phyloP scores from a whole-genome alignment of 352 stramenopile genomes.

The Phytophthora cactorum region DNA sequence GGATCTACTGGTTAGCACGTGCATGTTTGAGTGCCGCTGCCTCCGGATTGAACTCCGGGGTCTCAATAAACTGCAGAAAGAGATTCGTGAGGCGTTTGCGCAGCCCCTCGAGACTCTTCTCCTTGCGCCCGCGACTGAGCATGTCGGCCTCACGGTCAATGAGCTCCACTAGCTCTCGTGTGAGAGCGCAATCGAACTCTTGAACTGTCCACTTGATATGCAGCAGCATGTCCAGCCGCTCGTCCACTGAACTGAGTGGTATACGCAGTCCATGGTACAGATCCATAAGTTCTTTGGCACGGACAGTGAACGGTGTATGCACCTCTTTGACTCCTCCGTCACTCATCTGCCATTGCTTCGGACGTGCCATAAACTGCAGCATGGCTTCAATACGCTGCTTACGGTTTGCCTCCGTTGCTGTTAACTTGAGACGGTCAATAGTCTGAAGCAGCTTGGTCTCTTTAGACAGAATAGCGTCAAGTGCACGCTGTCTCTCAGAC shows the following conservation, averaged over 20 bases:
- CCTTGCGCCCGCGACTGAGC: conserved; percentile 83
- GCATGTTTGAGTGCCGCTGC: conserved; percentile 62
- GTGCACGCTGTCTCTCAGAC: conserved; percentile 44
- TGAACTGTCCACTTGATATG: conserved; percentile 94
- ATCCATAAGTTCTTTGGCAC: conserved; percentile 90
- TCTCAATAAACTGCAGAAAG: conserved; percentile 94
- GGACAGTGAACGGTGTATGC: conserved; percentile 89
- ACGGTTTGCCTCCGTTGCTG: conserved; percentile 77
- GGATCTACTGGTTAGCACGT: background rate
- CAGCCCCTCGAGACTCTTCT: conserved; percentile 84
- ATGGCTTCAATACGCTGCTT: conserved; percentile 89
- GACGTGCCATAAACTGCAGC: conserved; percentile 87
- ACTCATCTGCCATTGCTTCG: conserved; percentile 94
- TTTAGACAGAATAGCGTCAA: conserved; percentile 74
- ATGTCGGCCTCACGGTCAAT: conserved; percentile 95
- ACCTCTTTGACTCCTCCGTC: conserved; percentile 90
- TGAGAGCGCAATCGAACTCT: conserved; percentile 92
- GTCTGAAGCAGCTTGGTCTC: conserved; percentile 89
- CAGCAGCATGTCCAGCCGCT: conserved; percentile 91
- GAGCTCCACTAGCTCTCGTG: conserved; percentile 91
- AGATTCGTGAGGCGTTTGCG: conserved; percentile 87
- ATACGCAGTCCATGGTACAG: conserved; percentile 84
- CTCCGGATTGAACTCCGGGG: conserved; percentile 93
- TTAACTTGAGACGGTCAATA: conserved; percentile 91
- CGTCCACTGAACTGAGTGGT: conserved; percentile 69